A percentile compares a stretch with the other conserved stretches of the same genome.
Conservation (phyloP, 148 eudicot genomes). For the Polygonum aviculare region DNA sequence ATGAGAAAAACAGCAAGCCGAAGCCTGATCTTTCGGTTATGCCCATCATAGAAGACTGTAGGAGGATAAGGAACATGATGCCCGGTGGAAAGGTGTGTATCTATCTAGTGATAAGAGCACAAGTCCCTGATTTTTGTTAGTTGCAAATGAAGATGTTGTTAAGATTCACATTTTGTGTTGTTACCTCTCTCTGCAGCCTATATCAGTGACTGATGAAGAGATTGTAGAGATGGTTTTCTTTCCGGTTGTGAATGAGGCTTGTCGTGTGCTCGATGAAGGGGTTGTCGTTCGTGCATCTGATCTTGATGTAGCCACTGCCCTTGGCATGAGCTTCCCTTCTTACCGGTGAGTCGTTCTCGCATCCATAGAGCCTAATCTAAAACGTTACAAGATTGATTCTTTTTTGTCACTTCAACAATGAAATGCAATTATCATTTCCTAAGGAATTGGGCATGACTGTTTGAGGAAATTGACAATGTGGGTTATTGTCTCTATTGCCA, state of each 20-base stretch:
- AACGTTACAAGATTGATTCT: neutral
- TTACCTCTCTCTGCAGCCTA: slow-evolving; percentile 48
- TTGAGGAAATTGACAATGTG: neutral
- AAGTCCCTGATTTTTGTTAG: neutral
- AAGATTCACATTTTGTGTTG: neutral
- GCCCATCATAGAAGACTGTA: slow-evolving; percentile 74
- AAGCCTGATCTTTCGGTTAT: slow-evolving; percentile 74
- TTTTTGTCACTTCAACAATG: neutral
- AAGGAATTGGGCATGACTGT: neutral
- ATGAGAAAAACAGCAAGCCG: slow-evolving; percentile 88
- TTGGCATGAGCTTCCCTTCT: slow-evolving; percentile 97
- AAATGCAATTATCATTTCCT: neutral
- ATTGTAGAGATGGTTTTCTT: slow-evolving; percentile 83
- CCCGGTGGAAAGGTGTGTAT: slow-evolving; percentile 75
- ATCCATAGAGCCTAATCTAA: neutral
- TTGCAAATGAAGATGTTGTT: neutral
- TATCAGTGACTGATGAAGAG: slow-evolving; percentile 78
- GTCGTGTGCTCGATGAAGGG: slow-evolving; percentile 87
- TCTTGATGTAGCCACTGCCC: slow-evolving; percentile 83
- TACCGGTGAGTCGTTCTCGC: slow-evolving; percentile 54
- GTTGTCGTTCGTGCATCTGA: slow-evolving; percentile 88
- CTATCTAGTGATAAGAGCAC: neutral
- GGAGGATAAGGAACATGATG: slow-evolving; percentile 63
- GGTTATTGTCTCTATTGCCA: slow-evolving; percentile 27
- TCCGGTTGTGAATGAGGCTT: slow-evolving; percentile 94